These are phyloP conservation scores for Medakamo hakoo DNA, from an alignment of 139 green algal genomes.

Conservation along the genomic window DNA sequence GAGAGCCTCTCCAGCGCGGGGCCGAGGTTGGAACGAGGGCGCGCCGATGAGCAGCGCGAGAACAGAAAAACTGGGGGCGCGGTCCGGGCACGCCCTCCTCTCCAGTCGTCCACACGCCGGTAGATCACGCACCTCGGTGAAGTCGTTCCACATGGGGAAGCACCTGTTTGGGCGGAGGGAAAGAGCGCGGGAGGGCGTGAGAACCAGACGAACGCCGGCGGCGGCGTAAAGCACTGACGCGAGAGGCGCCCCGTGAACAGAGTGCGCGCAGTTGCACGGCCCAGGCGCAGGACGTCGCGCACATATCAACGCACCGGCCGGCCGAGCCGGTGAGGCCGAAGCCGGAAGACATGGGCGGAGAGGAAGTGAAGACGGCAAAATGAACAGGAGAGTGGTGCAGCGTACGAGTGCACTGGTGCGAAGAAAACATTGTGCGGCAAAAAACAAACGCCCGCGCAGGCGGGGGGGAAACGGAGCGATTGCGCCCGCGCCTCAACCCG, in stretches of 20 bases:
- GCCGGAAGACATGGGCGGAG: conserved; percentile 21
- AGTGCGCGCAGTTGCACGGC: background rate
- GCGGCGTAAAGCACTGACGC: too few relatives aligned
- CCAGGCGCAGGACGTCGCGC: background rate
- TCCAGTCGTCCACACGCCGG: background rate
- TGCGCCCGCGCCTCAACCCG: too few relatives aligned
- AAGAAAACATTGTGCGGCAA: background rate
- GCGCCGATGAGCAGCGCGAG: background rate
- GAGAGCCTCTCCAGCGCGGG: too few relatives aligned
- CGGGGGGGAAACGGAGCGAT: too few relatives aligned
- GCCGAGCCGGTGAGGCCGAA: conserved; percentile 32
- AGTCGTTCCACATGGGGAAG: conserved; percentile 54
- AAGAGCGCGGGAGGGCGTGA: background rate
- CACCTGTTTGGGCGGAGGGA: conserved; percentile 22
- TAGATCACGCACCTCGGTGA: conserved; percentile 22
- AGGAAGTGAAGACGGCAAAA: too few relatives aligned
- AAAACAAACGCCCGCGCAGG: background rate
- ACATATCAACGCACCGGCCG: conserved; percentile 19
- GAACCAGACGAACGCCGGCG: background rate
- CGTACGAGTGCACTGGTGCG: too few relatives aligned
- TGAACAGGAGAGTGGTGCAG: too few relatives aligned
- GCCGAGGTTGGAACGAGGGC: background rate
- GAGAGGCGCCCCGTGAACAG: background rate
- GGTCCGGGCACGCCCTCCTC: too few relatives aligned
- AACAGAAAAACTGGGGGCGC: too few relatives aligned